Evolutionary conservation across 306 rosid species (phyloP).

Genomic region (Trichosanthes cucumerina): DNA sequence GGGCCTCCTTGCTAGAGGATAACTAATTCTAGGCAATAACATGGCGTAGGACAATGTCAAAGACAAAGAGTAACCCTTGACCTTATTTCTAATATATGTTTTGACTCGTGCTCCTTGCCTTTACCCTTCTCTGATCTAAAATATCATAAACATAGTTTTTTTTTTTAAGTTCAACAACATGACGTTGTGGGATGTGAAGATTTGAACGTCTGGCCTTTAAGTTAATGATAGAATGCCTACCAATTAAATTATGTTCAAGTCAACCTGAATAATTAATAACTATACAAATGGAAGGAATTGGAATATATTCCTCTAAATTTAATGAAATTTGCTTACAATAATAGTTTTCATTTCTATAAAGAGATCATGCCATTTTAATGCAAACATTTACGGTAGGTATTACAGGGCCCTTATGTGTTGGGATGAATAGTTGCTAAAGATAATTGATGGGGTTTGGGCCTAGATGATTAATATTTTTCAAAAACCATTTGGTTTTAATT

Average conservation of each 20-base stretch:
- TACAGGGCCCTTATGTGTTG: neutral
- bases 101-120: neutral
- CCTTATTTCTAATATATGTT: neutral
- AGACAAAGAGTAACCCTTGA: neutral
- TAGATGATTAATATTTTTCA: neutral
- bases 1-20: neutral
- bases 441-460: neutral
- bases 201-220: too few relatives aligned
- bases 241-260: too few relatives aligned
- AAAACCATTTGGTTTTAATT: neutral
- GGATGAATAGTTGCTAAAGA: neutral
- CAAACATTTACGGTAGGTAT: neutral
- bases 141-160: neutral
- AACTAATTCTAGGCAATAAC: neutral
- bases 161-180: too few relatives aligned
- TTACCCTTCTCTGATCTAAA: neutral
- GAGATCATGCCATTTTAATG: neutral
- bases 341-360: neutral
- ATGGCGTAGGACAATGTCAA: neutral
- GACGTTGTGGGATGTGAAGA: too few relatives aligned
- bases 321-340: neutral
- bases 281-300: neutral
- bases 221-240: too few relatives aligned
- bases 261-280: too few relatives aligned
- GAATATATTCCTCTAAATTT: neutral